Conservation (phyloP, 805 yeast species). For the Metschnikowia lunata region DNA sequence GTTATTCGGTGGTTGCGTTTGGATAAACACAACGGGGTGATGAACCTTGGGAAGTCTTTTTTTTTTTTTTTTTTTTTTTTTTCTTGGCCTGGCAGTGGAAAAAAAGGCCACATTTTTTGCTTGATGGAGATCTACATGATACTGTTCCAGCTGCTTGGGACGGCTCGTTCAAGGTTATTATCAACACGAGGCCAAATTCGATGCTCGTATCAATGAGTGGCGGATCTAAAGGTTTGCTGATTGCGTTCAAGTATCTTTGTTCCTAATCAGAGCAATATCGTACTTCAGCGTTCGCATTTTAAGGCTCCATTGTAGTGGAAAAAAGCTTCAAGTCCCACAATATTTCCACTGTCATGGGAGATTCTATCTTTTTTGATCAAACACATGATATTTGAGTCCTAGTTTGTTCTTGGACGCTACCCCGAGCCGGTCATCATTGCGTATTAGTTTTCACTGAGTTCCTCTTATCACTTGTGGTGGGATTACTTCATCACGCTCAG, state of each 20-base stretch:
- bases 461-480: conserved; percentile 12
- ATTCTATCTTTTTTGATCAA: conserved; percentile 11
- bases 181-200: conserved; percentile 1
- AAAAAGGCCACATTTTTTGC: too few relatives aligned
- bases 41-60: too few relatives aligned
- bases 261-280: conserved; percentile 14
- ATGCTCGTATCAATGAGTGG: conserved; percentile 11
- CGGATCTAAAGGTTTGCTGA: conserved; percentile 2
- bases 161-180: neutral
- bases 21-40: too few relatives aligned
- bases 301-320: conserved; percentile 8
- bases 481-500: neutral
- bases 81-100: too few relatives aligned
- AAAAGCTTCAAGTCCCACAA: conserved; percentile 18
- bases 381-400: conserved; percentile 21
- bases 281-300: conserved; percentile 1
- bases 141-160: neutral
- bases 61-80: too few relatives aligned
- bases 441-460: conserved; percentile 22
- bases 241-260: conserved; percentile 11
- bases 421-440: conserved; percentile 4
- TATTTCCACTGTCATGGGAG: neutral
- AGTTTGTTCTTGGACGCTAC: conserved; percentile 21
- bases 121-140: too few relatives aligned
- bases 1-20: too few relatives aligned